Conservation (phyloP, 192 early-diverging fungal species). For the Thoreauomyces humboldtii region DNA sequence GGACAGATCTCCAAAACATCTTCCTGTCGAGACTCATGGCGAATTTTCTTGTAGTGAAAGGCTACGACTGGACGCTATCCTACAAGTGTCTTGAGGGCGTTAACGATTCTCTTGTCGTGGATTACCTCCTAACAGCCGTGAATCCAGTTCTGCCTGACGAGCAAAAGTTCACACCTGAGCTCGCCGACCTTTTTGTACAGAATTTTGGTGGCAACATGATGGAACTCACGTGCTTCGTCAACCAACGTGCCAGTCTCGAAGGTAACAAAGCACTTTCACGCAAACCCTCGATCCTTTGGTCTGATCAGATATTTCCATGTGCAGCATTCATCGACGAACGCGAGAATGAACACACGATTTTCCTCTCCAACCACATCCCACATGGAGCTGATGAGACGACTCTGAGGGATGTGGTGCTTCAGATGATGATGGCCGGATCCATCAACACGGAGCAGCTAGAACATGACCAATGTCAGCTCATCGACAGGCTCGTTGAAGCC, state of each 20-base stretch:
- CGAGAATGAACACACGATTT: slow-evolving; percentile 6
- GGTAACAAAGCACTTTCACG: neutral
- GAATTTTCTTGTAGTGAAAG: slow-evolving; percentile 14
- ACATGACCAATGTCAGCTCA: slow-evolving; percentile 16
- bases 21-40: neutral
- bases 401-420: slow-evolving; percentile 35
- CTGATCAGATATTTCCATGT: neutral
- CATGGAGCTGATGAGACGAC: slow-evolving; percentile 9
- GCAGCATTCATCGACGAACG: slow-evolving; percentile 9
- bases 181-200: slow-evolving; percentile 35
- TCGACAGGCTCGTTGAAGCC: slow-evolving; percentile 28
- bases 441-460: slow-evolving; percentile 30
- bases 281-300: neutral
- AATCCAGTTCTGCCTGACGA: slow-evolving; percentile 31
- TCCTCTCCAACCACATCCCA: slow-evolving; percentile 4
- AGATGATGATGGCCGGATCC: slow-evolving; percentile 40
- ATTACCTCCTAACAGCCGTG: slow-evolving; percentile 33
- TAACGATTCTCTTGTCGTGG: slow-evolving; percentile 31
- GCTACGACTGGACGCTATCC: slow-evolving; percentile 33
- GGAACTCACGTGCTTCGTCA: slow-evolving; percentile 5
- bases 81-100: slow-evolving; percentile 34
- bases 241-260: neutral
- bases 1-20: too few relatives aligned
- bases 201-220: slow-evolving; percentile 35
- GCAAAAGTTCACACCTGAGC: slow-evolving; percentile 30